A percentile compares a stretch with the other conserved stretches of the same genome.
Conservation (phyloP, 257 asterid genomes). For the Rauvolfia tetraphylla region DNA sequence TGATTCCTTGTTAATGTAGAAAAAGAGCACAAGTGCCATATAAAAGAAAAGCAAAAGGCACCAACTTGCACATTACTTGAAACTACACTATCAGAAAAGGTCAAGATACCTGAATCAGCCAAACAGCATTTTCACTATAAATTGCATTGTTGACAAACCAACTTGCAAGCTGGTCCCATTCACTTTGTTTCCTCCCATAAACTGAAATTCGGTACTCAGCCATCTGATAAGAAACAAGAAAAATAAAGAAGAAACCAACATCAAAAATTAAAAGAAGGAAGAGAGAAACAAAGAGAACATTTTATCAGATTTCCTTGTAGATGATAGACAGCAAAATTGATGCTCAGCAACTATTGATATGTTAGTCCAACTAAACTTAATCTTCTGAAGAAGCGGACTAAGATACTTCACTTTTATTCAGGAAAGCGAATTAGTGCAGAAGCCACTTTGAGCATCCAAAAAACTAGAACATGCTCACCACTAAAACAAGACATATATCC, state of each 20-base stretch:
- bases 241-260: background rate
- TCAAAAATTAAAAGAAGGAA: background rate
- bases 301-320: background rate
- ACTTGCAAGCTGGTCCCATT: conserved; percentile 95
- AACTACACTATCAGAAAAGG: background rate
- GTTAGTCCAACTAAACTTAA: background rate
- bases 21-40: background rate
- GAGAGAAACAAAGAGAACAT: background rate
- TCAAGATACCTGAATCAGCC: conserved; percentile 80
- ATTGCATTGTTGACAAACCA: conserved; percentile 80
- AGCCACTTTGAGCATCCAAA: background rate
- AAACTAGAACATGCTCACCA: background rate
- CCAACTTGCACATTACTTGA: background rate
- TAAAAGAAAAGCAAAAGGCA: background rate
- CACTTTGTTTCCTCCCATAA: conserved; percentile 91
- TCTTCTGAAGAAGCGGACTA: background rate
- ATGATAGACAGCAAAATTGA: background rate
- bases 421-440: background rate
- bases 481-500: background rate
- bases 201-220: conserved; percentile 88
- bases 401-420: background rate
- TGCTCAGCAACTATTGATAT: background rate
- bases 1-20: background rate
- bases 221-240: conserved; percentile 43
- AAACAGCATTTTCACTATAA: conserved; percentile 77